Evolutionary conservation across 805 yeast species (phyloP).

Genomic region (Spathaspora arborariae): DNA sequence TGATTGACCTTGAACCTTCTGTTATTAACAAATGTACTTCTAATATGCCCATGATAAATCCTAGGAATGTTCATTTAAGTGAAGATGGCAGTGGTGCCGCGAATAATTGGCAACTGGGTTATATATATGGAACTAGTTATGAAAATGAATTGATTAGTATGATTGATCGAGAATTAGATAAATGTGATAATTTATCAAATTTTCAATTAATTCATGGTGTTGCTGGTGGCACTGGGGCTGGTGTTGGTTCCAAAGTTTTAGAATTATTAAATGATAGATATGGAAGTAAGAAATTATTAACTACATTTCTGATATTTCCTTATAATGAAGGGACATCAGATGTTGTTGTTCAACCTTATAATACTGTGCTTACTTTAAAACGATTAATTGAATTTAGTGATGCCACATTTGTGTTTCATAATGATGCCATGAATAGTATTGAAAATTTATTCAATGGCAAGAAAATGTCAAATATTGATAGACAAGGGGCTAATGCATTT

Average conservation of each 20-base stretch:
- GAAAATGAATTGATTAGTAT: slow-evolving; percentile 75
- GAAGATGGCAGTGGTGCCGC: slow-evolving; percentile 93
- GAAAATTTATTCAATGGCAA: slow-evolving; percentile 46
- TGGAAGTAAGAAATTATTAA: slow-evolving; percentile 71
- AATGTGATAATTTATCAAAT: slow-evolving; percentile 84
- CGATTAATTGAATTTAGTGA: slow-evolving; percentile 83
- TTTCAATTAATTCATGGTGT: slow-evolving; percentile 91
- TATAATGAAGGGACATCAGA: slow-evolving; percentile 74
- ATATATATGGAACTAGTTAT: slow-evolving; percentile 63
- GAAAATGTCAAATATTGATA: slow-evolving; percentile 1
- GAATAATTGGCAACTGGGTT: slow-evolving; percentile 93
- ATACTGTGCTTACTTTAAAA: slow-evolving; percentile 76
- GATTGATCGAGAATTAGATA: slow-evolving; percentile 86
- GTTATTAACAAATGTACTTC: slow-evolving; percentile 64
- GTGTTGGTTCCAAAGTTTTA: slow-evolving; percentile 79
- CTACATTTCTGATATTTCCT: slow-evolving; percentile 87
- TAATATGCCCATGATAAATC: slow-evolving; percentile 66
- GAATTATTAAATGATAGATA: slow-evolving; percentile 79
- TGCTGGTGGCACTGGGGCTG: slow-evolving; percentile 99
- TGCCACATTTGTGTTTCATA: slow-evolving; percentile 85
- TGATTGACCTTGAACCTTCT: slow-evolving; percentile 87
- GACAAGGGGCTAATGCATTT: slow-evolving; percentile 38
- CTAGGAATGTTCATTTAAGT: slow-evolving; percentile 74
- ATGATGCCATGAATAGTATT: slow-evolving; percentile 72
- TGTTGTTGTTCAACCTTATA: slow-evolving; percentile 98